These are phyloP conservation scores for Myriosclerotinia curreyana DNA, from an alignment of 2,329 filamentous ascomycete species.

Conservation along the genomic window DNA sequence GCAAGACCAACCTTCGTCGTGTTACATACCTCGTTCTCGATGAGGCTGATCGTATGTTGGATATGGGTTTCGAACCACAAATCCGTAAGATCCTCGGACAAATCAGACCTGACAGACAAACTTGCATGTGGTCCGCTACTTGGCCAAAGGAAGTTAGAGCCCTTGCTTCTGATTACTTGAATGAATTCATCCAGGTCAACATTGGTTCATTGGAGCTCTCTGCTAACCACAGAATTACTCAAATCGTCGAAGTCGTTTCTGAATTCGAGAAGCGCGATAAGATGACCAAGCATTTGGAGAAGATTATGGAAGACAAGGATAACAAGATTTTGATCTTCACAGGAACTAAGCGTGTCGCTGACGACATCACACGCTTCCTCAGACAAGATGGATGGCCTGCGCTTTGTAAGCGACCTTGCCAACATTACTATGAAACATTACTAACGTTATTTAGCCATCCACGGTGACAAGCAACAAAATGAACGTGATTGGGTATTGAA, in stretches of 20 bases:
- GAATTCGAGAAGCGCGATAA: slow-evolving; percentile 97
- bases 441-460: slow-evolving; percentile 68
- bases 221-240: slow-evolving; percentile 96
- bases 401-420: slow-evolving; percentile 67
- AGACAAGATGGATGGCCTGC: slow-evolving; percentile 98
- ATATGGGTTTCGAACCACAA: slow-evolving; percentile 99
- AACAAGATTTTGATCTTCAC: slow-evolving; percentile 98
- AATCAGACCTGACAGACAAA: slow-evolving; percentile 97
- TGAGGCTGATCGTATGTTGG: slow-evolving; percentile 98
- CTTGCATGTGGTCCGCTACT: slow-evolving; percentile 99
- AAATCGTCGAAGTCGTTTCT: slow-evolving; percentile 93
- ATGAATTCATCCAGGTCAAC: slow-evolving; percentile 98
- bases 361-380: slow-evolving; percentile 96
- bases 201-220: slow-evolving; percentile 94
- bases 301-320: slow-evolving; percentile 92
- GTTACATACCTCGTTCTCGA: slow-evolving; percentile 98
- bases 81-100: slow-evolving; percentile 98
- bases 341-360: slow-evolving; percentile 89
- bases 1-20: slow-evolving; percentile 96
- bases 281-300: slow-evolving; percentile 97
- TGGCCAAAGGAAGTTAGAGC: slow-evolving; percentile 99
- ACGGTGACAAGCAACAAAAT: slow-evolving; percentile 99
- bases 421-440: slow-evolving; percentile 44
- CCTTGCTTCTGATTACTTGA: slow-evolving; percentile 84
- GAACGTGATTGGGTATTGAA: slow-evolving; percentile 99